Evolutionary conservation across 148 eudicot genomes (phyloP).

Genomic region (Talinum fruticosum): DNA sequence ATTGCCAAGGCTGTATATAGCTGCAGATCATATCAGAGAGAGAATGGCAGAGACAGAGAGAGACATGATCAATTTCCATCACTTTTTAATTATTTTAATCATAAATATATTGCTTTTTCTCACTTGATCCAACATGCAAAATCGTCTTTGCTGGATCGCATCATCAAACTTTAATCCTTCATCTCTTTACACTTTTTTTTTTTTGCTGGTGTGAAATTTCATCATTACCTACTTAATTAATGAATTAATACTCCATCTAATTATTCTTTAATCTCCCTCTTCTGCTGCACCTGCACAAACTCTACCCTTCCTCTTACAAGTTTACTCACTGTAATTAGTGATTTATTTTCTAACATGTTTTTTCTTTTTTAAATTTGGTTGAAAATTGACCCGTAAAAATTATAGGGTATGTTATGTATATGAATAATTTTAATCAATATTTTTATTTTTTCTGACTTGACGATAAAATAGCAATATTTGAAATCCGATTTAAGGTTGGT

Average conservation of each 20-base stretch:
- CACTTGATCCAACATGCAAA: slow-evolving; percentile 32
- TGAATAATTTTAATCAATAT: too few relatives aligned
- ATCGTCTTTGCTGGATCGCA: slow-evolving; percentile 28
- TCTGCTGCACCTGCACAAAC: background rate
- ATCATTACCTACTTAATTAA: background rate
- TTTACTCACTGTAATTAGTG: too few relatives aligned
- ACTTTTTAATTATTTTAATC: background rate
- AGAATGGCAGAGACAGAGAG: background rate
- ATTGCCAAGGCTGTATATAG: background rate
- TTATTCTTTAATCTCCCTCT: background rate
- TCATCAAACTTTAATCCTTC: slow-evolving; percentile 5
- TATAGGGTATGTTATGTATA: too few relatives aligned
- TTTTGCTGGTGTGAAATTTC: background rate
- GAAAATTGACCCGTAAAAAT: too few relatives aligned
- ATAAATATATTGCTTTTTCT: background rate
- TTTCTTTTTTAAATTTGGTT: too few relatives aligned
- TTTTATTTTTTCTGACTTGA: too few relatives aligned
- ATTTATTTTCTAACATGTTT: too few relatives aligned
- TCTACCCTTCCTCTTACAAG: too few relatives aligned
- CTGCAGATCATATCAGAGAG: too few relatives aligned
- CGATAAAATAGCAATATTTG: too few relatives aligned
- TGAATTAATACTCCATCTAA: background rate
- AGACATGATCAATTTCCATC: slow-evolving; percentile 8
- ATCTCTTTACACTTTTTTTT: slow-evolving; percentile 5
- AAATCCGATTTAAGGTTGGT: too few relatives aligned